Evolutionary conservation across 2,329 filamentous ascomycete species (phyloP), one percentile per base, ranked within the genome.

Genomic region (Metarhizium brunneum): DNA sequence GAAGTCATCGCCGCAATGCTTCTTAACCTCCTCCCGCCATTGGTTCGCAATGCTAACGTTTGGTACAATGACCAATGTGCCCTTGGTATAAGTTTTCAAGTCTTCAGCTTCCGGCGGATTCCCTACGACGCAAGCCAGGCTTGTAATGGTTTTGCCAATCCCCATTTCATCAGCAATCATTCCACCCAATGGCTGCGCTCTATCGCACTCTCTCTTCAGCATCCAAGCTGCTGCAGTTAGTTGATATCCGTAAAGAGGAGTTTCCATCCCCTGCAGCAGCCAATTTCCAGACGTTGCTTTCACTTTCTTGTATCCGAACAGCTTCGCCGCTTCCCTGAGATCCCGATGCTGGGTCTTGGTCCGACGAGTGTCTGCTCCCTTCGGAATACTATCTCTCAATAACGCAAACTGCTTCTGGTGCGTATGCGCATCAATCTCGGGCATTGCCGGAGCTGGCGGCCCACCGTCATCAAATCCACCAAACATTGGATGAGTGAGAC

Each of bases 121-220:
- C 1, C 81, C 80, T 1, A 87, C 73, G 55, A 94, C 86, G 36
- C 94, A 76, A 1, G 89, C 81, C n/a, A 96, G 76, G 30, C 84
- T 83, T 61, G 89, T 87, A 11, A 95, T 83, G 16, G 84, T 87
- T 66, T 87, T 87, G 0, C 84, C 84, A 0, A 87, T 65, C 0
- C 84, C 84, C 81, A 86, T 85, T 30, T 77, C 77, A 61, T 87
- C 83, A 0, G 79, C 80, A 0, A 86, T 61, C 2, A 87, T 71
- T 0, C 83, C 84, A 2, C 84, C 84, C 62, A 83, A 84, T 74
- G 79, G 36, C 64, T 2, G 55, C 0, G 66, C 42, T 0, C 25
- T 10, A 1, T 58, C 67, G 4, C 72, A 67, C 62, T 86, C 83
- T 3, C 77, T 71, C 3, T 66, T 61, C 0, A 78, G 61, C 81